Evolutionary conservation across 805 yeast species (phyloP).

Genomic region (Candida glaebosa): DNA sequence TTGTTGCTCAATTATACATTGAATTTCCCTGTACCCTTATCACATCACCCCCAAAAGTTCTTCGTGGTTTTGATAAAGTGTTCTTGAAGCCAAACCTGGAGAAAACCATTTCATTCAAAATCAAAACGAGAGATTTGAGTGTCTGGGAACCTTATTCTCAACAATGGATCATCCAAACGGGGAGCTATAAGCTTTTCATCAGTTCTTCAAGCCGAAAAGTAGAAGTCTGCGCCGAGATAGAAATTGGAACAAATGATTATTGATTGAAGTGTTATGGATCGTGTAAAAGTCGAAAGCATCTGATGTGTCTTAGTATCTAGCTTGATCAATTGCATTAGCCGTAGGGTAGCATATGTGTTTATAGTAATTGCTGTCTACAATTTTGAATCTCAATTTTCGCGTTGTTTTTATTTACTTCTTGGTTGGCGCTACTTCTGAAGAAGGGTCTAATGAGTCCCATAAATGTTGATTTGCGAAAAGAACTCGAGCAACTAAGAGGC

Average conservation of each 20-base stretch:
- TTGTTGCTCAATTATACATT: slow-evolving; percentile 51
- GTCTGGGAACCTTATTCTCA: slow-evolving; percentile 54
- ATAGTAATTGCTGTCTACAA: too few relatives aligned
- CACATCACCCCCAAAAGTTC: slow-evolving; percentile 50
- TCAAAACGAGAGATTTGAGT: slow-evolving; percentile 51
- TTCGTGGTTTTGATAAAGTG: slow-evolving; percentile 58
- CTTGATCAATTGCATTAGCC: neutral
- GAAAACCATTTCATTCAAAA: slow-evolving; percentile 36
- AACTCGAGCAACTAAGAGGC: too few relatives aligned
- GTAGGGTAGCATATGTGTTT: too few relatives aligned
- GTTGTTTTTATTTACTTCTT: too few relatives aligned
- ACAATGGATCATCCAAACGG: slow-evolving; percentile 58
- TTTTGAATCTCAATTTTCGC: too few relatives aligned
- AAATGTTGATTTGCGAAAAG: too few relatives aligned
- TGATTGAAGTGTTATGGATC: neutral
- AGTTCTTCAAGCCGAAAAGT: slow-evolving; percentile 48
- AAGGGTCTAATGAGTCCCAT: too few relatives aligned
- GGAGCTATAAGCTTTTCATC: slow-evolving; percentile 49
- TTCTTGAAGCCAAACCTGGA: slow-evolving; percentile 40
- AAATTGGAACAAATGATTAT: slow-evolving; percentile 22
- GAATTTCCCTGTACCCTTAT: slow-evolving; percentile 46
- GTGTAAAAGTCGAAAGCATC: neutral
- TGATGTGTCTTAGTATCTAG: neutral
- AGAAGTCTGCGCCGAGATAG: slow-evolving; percentile 45
- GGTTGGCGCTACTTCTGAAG: too few relatives aligned